These are phyloP conservation scores for Neurospora discreta DNA, from an alignment of 495 filamentous ascomycete species.

Conservation along the genomic window DNA sequence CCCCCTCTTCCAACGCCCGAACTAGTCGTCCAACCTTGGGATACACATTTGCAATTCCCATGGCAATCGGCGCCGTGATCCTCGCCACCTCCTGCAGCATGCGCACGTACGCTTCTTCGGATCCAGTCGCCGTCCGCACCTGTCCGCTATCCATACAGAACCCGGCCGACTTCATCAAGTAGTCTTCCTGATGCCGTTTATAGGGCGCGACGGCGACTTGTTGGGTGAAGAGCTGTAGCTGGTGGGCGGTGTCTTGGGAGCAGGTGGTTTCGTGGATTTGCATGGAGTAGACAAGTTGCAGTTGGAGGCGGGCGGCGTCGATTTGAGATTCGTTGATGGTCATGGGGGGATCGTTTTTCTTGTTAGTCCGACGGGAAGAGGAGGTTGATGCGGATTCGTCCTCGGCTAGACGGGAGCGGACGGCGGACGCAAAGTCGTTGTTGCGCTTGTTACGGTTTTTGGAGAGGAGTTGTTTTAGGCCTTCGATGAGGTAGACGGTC, in stretches of 20 bases:
- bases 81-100: slow-evolving; percentile 72
- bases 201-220: slow-evolving; percentile 73
- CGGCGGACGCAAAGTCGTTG: slow-evolving; percentile 52
- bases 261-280: slow-evolving; percentile 62
- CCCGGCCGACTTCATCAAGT: slow-evolving; percentile 36
- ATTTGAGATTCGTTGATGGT: slow-evolving; percentile 59
- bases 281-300: slow-evolving; percentile 58
- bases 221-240: slow-evolving; percentile 67
- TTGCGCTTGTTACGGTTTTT: slow-evolving; percentile 61
- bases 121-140: slow-evolving; percentile 59
- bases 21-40: slow-evolving; percentile 46
- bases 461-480: slow-evolving; percentile 53
- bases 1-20: slow-evolving; percentile 45
- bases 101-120: slow-evolving; percentile 57
- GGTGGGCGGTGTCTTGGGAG: slow-evolving; percentile 60
- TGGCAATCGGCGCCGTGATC: slow-evolving; percentile 62
- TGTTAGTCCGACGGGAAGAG: slow-evolving; percentile 21
- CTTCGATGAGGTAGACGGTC: slow-evolving; percentile 70
- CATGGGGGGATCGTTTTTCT: slow-evolving; percentile 32
- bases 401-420: slow-evolving; percentile 42
- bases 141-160: slow-evolving; percentile 83
- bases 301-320: slow-evolving; percentile 59
- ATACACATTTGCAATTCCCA: slow-evolving; percentile 56
- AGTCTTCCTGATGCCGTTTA: slow-evolving; percentile 32
- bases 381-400: slow-evolving; percentile 3